Evolutionary conservation across 306 rosid species (phyloP), one percentile per base, ranked within the genome.

Genomic region (Rosa rugosa): DNA sequence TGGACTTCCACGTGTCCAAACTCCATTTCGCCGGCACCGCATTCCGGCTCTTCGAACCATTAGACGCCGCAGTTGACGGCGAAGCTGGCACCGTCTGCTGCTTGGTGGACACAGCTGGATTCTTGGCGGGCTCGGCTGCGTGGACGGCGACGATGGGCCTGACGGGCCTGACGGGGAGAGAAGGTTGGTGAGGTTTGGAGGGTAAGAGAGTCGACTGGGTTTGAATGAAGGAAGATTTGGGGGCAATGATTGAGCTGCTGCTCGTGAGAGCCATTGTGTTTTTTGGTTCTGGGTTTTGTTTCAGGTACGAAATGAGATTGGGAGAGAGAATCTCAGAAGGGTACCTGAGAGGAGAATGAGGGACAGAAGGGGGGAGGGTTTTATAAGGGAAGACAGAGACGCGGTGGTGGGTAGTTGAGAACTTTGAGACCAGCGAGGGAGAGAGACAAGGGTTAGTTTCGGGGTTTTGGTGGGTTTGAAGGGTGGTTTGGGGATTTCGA

Each of bases 51-150:
- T n/a, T 31, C 20, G 75, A 25, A 6, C 38, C 67, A 25, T 12
- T 60, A 0, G 44, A 5, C 22, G n/a, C 3, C 0, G 76, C 41
- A 51, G 86, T 57, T 10, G 87, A 11, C 8, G 88, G 17, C 41
- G 79, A 11, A 53, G 84, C 12, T 0, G 84, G 13, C 6, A 70
- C 12, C 12, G 49, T 36, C 12, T 76, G 81, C 78, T 83, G 76
- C 82, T 82, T 75, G 16, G 66, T 92, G 27, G 97, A 80, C 63
- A 91, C 91, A 5, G 87, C 76, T 1, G 98, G 94, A 50, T 87
- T 92, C 78, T 92, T 90, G 9, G 97, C 89, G 0, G 99, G 96
- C 38, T 92, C 99, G 17, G 99, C 92, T 3, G 99, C 97, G 69
- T 91, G 97, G 22, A 88, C 96, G 65, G 97, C 92, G 0, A 85